Conservation (phyloP, 2,329 filamentous ascomycete species). For the Nannizzia gypsea region DNA sequence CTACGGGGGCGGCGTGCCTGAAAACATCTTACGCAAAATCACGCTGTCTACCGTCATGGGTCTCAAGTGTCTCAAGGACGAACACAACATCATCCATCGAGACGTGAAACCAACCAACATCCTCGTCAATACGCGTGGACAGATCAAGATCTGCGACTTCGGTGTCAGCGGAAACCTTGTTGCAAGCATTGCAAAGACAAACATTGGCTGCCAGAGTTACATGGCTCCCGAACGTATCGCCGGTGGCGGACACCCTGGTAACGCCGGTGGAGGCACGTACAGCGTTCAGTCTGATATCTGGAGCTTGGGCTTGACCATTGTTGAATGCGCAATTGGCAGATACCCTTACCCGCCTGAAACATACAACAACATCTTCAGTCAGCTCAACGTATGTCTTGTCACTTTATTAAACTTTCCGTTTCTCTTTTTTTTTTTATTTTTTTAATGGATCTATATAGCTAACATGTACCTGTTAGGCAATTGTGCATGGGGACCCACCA, state of each 20-base stretch:
- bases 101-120: constrained; percentile 99
- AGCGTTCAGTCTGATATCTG: constrained; percentile 97
- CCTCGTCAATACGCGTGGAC: constrained; percentile 73
- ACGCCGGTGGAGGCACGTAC: constrained; percentile 69
- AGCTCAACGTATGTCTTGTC: constrained; percentile 66
- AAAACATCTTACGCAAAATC: constrained; percentile 78
- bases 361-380: constrained; percentile 96
- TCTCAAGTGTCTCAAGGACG: constrained; percentile 84
- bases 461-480: constrained; percentile 51
- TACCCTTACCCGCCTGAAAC: constrained; percentile 97
- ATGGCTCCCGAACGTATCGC: constrained; percentile 97
- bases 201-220: constrained; percentile 97
- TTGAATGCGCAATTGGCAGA: constrained; percentile 86
- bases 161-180: constrained; percentile 94
- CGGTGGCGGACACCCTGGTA: constrained; percentile 61
- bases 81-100: constrained; percentile 97
- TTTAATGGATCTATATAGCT: too few relatives aligned
- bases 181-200: constrained; percentile 94
- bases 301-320: constrained; percentile 87
- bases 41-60: constrained; percentile 82
- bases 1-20: constrained; percentile 80
- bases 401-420: background rate
- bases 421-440: constrained; percentile 4
- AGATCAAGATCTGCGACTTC: constrained; percentile 98
- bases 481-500: constrained; percentile 93